Conservation (phyloP, 2,329 filamentous ascomycete genomes). For the Trichoderma sp. region DNA sequence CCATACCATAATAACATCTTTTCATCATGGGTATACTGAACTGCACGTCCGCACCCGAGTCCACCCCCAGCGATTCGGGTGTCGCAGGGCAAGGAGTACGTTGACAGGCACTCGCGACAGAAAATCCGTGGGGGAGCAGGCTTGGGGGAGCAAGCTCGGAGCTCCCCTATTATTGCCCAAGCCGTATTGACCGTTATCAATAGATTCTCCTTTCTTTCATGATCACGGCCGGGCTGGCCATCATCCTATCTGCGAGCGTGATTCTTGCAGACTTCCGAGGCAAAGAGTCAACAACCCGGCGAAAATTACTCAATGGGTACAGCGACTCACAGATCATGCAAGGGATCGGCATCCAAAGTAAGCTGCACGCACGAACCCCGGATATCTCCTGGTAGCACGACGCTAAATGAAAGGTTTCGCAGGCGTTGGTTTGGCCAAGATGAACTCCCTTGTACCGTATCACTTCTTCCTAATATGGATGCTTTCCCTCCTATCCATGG, state of each 20-base stretch:
- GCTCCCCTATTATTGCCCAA: not conserved
- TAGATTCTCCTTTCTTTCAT: conserved; percentile 64
- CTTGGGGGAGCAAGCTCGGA: not conserved
- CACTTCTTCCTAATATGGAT: conserved; percentile 73
- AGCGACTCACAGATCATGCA: conserved; percentile 67
- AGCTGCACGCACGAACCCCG: conserved; percentile 16
- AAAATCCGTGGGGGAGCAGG: not conserved
- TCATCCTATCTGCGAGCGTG: conserved; percentile 54
- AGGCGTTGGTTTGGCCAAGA: conserved; percentile 57
- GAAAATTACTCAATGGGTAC: conserved; percentile 63
- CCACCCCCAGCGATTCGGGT: conserved; percentile 51
- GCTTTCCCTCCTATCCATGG: conserved; percentile 60
- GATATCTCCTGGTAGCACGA: conserved; percentile 8
- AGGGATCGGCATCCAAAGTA: conserved; percentile 63
- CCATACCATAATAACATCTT: not conserved
- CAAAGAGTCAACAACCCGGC: conserved; percentile 51
- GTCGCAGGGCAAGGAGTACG: conserved; percentile 56
- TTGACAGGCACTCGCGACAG: conserved; percentile 17
- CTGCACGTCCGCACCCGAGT: conserved; percentile 43
- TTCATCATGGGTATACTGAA: not conserved
- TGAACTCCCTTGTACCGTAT: conserved; percentile 58
- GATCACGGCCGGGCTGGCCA: conserved; percentile 57
- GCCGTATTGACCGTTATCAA: not conserved
- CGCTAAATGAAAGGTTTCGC: conserved; percentile 6
- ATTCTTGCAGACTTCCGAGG: conserved; percentile 52